Evolutionary conservation across 139 green algal genomes (phyloP).

Genomic region (Chlorella ohadii): DNA sequence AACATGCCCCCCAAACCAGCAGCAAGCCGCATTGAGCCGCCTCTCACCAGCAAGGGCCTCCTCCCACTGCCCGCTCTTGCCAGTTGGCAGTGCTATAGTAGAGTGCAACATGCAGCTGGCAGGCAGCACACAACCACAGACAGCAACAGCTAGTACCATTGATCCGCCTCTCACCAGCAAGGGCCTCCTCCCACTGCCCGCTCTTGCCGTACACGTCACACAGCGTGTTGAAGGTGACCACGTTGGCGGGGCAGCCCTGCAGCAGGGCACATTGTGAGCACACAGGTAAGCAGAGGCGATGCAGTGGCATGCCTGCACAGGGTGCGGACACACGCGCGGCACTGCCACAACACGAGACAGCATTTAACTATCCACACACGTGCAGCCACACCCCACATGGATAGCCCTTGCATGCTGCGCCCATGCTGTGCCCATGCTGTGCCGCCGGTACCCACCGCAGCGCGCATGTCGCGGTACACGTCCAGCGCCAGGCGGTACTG

Average conservation of each 20-base stretch:
- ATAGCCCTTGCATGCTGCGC: too few relatives aligned
- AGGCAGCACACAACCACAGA: not conserved
- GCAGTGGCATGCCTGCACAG: too few relatives aligned
- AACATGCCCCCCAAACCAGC: too few relatives aligned
- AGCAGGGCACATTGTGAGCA: not conserved
- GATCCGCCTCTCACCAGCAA: not conserved
- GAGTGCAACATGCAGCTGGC: too few relatives aligned
- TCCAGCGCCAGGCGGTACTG: slow-evolving; percentile 72
- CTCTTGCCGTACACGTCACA: slow-evolving; percentile 84
- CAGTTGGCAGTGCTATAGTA: too few relatives aligned
- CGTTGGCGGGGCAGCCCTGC: slow-evolving; percentile 44
- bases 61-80: too few relatives aligned
- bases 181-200: slow-evolving; percentile 71
- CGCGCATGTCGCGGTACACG: slow-evolving; percentile 55
- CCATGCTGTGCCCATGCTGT: too few relatives aligned
- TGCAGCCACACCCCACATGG: not conserved
- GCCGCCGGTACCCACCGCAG: not conserved
- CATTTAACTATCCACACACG: not conserved
- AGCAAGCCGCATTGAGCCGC: not conserved
- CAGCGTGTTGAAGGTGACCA: slow-evolving; percentile 83
- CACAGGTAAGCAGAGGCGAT: not conserved
- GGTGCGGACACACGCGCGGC: too few relatives aligned
- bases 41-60: too few relatives aligned
- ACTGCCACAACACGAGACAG: too few relatives aligned
- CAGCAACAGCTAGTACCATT: not conserved